phyloP scores from a whole-genome alignment of 2,329 filamentous ascomycete genomes.

The Beauveria caledonica region DNA sequence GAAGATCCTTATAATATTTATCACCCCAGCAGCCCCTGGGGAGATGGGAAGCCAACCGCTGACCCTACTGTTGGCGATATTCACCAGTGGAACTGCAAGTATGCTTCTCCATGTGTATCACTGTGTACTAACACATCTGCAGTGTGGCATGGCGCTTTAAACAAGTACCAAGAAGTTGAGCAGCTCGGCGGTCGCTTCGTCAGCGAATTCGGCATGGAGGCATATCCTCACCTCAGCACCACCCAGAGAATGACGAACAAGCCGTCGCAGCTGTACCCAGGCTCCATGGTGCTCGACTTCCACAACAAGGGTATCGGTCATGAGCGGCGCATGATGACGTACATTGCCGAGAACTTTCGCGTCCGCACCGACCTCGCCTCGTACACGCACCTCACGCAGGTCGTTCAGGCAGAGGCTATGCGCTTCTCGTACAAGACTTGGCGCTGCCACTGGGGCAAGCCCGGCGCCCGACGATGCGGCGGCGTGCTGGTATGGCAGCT shows the following conservation, averaged over 20 bases:
- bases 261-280: slow-evolving; percentile 46
- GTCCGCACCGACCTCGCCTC: slow-evolving; percentile 51
- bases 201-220: slow-evolving; percentile 77
- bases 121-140: not conserved
- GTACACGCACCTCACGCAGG: slow-evolving; percentile 63
- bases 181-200: slow-evolving; percentile 67
- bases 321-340: slow-evolving; percentile 64
- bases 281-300: slow-evolving; percentile 67
- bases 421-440: slow-evolving; percentile 44
- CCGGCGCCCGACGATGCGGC: slow-evolving; percentile 49
- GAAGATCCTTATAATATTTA: slow-evolving; percentile 58
- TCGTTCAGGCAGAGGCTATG: slow-evolving; percentile 46
- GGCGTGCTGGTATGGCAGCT: slow-evolving; percentile 62
- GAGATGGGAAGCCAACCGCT: slow-evolving; percentile 44
- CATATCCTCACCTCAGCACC: slow-evolving; percentile 57
- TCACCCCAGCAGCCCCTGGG: slow-evolving; percentile 67
- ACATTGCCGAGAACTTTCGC: slow-evolving; percentile 68
- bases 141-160: slow-evolving; percentile 62
- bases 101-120: not conserved
- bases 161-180: slow-evolving; percentile 70
- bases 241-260: slow-evolving; percentile 55
- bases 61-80: slow-evolving; percentile 69
- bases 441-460: slow-evolving; percentile 55
- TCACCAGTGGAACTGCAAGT: slow-evolving; percentile 56
- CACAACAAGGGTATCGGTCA: slow-evolving; percentile 79